Conservation (phyloP, 371 early-diverging fungal species). For the Funneliformis caledonium region DNA sequence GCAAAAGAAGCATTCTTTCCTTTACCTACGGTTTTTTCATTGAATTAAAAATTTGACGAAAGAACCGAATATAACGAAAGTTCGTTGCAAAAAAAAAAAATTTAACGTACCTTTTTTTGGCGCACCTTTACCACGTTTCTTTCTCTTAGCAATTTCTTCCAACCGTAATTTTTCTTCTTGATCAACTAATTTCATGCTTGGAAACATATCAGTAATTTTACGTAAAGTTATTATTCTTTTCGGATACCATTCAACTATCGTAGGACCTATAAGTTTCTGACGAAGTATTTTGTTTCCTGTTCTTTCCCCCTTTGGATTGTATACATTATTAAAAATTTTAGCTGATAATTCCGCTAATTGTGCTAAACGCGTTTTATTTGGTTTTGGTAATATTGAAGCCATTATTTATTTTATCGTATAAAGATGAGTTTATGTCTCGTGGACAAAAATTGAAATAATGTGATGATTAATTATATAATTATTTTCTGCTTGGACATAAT, state of each 20-base stretch:
- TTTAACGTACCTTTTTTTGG: slow-evolving; percentile 72
- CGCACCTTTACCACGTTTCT: slow-evolving; percentile 81
- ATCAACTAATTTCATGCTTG: slow-evolving; percentile 65
- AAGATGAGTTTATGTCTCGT: no score
- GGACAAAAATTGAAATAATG: no score
- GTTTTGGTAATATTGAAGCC: background rate
- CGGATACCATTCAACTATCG: slow-evolving; percentile 71
- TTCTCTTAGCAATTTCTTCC: slow-evolving; percentile 70
- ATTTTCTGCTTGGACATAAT: no score
- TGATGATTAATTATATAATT: no score
- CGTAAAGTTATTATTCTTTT: slow-evolving; percentile 60
- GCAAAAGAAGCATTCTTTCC: background rate
- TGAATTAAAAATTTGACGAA: no score
- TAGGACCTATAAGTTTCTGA: slow-evolving; percentile 68
- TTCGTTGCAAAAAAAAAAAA: slow-evolving; percentile 3
- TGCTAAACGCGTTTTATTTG: slow-evolving; percentile 45
- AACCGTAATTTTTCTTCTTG: slow-evolving; percentile 70
- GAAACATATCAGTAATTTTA: slow-evolving; percentile 62
- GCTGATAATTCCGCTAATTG: slow-evolving; percentile 68
- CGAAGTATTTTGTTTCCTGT: slow-evolving; percentile 78
- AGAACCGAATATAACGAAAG: background rate
- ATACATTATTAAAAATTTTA: slow-evolving; percentile 69
- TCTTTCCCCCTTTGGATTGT: slow-evolving; percentile 73
- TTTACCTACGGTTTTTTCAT: background rate
- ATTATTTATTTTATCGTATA: background rate